Evolutionary conservation across 2,329 filamentous ascomycete species (phyloP).

Genomic region (Cercospora berteroae): DNA sequence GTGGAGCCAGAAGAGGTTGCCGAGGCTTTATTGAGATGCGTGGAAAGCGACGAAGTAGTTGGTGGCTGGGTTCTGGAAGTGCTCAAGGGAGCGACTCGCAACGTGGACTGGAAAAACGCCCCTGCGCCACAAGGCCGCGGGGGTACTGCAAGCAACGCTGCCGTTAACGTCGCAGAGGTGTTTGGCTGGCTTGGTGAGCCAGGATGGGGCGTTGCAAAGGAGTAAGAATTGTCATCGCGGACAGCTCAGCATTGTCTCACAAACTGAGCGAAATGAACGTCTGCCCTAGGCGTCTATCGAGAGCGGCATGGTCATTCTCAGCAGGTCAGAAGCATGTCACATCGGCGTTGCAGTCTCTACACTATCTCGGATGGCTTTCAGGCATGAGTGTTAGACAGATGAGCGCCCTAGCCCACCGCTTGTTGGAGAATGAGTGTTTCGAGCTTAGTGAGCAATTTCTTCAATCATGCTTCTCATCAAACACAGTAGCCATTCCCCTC

Average conservation of each 20-base stretch:
- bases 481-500: neutral
- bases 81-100: conserved; percentile 50
- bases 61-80: conserved; percentile 59
- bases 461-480: neutral
- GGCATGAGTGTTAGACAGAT: neutral
- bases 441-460: neutral
- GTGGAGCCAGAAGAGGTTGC: conserved; percentile 62
- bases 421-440: neutral
- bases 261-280: neutral
- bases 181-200: conserved; percentile 48
- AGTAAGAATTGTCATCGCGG: neutral
- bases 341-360: neutral
- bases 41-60: conserved; percentile 51
- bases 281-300: neutral
- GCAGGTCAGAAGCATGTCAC: neutral
- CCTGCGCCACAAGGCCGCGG: conserved; percentile 53
- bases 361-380: neutral
- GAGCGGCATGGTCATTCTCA: neutral
- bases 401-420: neutral
- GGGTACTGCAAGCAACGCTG: conserved; percentile 39
- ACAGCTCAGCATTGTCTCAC: neutral
- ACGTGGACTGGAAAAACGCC: conserved; percentile 53
- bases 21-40: conserved; percentile 56
- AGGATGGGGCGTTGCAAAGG: conserved; percentile 49
- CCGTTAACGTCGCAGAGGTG: conserved; percentile 49